phyloP scores from a whole-genome alignment of 2,329 filamentous ascomycete genomes.

The Phaeoacremonium minimum region DNA sequence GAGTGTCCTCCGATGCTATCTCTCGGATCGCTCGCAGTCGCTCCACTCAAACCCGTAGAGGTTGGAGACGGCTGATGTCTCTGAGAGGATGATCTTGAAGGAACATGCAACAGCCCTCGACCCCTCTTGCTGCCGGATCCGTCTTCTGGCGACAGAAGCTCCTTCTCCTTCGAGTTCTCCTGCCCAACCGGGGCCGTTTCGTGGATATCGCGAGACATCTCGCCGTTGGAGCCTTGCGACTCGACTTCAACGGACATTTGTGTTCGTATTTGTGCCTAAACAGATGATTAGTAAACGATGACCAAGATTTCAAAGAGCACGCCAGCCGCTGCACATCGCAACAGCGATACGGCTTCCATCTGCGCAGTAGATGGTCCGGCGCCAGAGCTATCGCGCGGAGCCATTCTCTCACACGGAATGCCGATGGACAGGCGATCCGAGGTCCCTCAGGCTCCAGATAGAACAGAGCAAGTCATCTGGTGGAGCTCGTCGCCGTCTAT shows the following conservation, averaged over 20 bases:
- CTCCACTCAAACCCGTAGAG: slow-evolving; percentile 56
- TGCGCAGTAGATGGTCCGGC: too few relatives aligned
- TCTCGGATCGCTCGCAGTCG: slow-evolving; percentile 52
- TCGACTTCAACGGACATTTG: slow-evolving; percentile 7
- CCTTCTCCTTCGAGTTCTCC: slow-evolving; percentile 39
- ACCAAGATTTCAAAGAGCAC: too few relatives aligned
- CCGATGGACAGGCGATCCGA: too few relatives aligned
- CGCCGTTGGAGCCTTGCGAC: slow-evolving; percentile 6
- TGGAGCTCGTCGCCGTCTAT: too few relatives aligned
- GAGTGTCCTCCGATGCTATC: slow-evolving; percentile 62
- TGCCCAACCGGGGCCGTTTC: slow-evolving; percentile 25
- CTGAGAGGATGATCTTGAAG: slow-evolving; percentile 59
- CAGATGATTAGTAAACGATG: too few relatives aligned
- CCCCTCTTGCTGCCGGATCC: slow-evolving; percentile 41
- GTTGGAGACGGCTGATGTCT: slow-evolving; percentile 56
- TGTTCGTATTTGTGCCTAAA: too few relatives aligned
- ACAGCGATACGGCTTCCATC: too few relatives aligned
- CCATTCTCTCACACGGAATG: too few relatives aligned
- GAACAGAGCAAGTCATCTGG: too few relatives aligned
- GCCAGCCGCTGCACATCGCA: too few relatives aligned
- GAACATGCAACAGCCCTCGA: slow-evolving; percentile 50
- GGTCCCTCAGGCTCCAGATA: too few relatives aligned
- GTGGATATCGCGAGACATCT: slow-evolving; percentile 26
- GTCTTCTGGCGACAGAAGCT: slow-evolving; percentile 34
- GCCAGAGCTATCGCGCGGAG: too few relatives aligned